Evolutionary conservation across 768 basidiomycete genomes (phyloP).

Genomic region (Russula brevipes): DNA sequence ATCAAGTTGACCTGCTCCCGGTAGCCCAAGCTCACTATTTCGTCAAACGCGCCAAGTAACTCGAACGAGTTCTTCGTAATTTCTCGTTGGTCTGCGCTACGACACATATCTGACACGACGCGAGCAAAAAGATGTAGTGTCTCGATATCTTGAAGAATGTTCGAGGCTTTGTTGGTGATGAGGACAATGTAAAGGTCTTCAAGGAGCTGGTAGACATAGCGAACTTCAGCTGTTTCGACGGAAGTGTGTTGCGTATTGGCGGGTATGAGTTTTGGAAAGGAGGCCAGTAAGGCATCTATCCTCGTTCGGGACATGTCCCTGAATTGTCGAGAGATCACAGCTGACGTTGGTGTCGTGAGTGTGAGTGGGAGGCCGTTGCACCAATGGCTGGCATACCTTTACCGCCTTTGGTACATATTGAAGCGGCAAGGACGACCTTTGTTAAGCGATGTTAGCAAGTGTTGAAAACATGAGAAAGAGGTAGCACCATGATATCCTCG

Average conservation of each 20-base stretch:
- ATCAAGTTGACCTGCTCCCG: slow-evolving; percentile 72
- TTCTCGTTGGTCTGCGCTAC: slow-evolving; percentile 82
- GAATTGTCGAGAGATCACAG: slow-evolving; percentile 94
- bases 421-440: slow-evolving; percentile 89
- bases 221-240: slow-evolving; percentile 92
- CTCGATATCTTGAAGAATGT: slow-evolving; percentile 97
- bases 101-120: slow-evolving; percentile 87
- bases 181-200: slow-evolving; percentile 96
- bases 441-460: neutral
- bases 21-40: slow-evolving; percentile 88
- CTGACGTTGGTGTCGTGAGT: slow-evolving; percentile 38
- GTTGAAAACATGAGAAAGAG: neutral
- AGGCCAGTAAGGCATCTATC: slow-evolving; percentile 92
- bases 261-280: slow-evolving; percentile 96
- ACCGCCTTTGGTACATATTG: slow-evolving; percentile 91
- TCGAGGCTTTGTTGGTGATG: slow-evolving; percentile 98
- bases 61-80: slow-evolving; percentile 90
- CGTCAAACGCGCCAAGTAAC: slow-evolving; percentile 92
- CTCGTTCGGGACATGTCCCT: slow-evolving; percentile 86
- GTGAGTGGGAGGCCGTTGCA: neutral
- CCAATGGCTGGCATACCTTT: slow-evolving; percentile 56
- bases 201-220: slow-evolving; percentile 94
- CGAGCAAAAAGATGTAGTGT: slow-evolving; percentile 92
- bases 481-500: slow-evolving; percentile 15
- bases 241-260: slow-evolving; percentile 93